These are phyloP conservation scores for Dictyostelium firmibasis DNA, from an alignment of 78 protist genomes.

Conservation along the genomic window DNA sequence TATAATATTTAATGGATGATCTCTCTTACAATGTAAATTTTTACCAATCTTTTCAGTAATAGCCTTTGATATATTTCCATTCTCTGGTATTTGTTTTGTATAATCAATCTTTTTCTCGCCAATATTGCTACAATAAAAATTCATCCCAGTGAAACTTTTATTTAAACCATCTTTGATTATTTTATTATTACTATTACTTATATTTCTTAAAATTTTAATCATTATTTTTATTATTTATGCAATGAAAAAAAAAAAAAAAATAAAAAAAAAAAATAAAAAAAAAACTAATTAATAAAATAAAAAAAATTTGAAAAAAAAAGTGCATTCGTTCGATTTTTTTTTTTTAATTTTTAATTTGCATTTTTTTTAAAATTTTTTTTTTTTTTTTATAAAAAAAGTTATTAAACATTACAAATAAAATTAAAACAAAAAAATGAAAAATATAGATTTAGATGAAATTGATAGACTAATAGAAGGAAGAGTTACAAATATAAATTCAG, in stretches of 20 bases:
- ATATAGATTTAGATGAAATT: slow-evolving; percentile 35
- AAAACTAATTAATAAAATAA: no score
- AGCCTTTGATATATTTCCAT: slow-evolving; percentile 33
- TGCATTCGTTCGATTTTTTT: background rate
- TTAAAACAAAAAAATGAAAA: background rate
- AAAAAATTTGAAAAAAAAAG: no score
- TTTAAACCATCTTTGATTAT: background rate
- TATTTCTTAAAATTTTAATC: background rate
- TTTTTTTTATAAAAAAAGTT: background rate
- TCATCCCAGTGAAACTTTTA: background rate
- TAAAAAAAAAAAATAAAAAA: no score
- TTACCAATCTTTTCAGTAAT: slow-evolving; percentile 56
- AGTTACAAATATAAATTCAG: background rate
- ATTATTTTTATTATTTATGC: background rate
- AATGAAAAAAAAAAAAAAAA: no score
- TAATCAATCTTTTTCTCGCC: background rate
- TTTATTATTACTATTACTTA: no score
- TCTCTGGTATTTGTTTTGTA: slow-evolving; percentile 23
- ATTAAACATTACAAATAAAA: background rate
- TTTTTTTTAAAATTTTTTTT: no score
- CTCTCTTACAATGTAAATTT: slow-evolving; percentile 13
- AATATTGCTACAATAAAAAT: background rate
- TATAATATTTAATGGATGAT: slow-evolving; percentile 68
- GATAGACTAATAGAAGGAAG: slow-evolving; percentile 26
- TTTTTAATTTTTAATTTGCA: background rate